phyloP scores from a whole-genome alignment of 331 rosid genomes.

The Pyracantha coccinea region DNA sequence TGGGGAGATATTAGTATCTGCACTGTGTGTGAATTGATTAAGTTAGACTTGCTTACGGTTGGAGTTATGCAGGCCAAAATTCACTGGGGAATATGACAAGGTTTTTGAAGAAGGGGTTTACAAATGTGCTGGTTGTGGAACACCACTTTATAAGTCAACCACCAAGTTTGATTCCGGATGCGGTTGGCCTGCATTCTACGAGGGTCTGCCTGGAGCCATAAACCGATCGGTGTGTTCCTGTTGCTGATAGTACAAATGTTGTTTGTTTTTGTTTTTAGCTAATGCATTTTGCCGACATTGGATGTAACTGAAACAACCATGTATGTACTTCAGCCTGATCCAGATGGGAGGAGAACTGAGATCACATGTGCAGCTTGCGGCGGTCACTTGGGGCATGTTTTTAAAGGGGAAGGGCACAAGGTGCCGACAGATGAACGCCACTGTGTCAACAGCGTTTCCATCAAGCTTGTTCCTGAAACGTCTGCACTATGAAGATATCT shows the following conservation, averaged over 20 bases:
- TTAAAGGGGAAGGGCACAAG: slow-evolving; percentile 72
- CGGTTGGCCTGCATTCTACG: slow-evolving; percentile 96
- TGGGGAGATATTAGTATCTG: not conserved
- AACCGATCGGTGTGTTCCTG: slow-evolving; percentile 46
- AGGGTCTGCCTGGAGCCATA: slow-evolving; percentile 84
- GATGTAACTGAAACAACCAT: not conserved
- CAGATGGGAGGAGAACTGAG: slow-evolving; percentile 88
- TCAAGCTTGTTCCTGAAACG: slow-evolving; percentile 38
- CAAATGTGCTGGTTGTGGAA: slow-evolving; percentile 74
- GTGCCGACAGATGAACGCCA: slow-evolving; percentile 85
- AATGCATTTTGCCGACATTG: not conserved
- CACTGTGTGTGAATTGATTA: not conserved
- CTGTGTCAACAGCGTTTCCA: slow-evolving; percentile 79
- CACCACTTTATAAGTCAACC: slow-evolving; percentile 62
- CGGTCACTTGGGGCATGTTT: slow-evolving; percentile 83
- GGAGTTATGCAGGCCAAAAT: slow-evolving; percentile 43
- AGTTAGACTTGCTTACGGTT: not conserved
- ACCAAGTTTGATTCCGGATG: slow-evolving; percentile 89
- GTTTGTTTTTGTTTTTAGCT: not conserved
- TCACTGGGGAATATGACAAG: slow-evolving; percentile 75
- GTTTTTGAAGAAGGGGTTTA: slow-evolving; percentile 61
- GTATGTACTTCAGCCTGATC: slow-evolving; percentile 53
- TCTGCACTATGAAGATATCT: slow-evolving; percentile 15
- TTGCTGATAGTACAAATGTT: not conserved
- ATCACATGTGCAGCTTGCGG: slow-evolving; percentile 90